Evolutionary conservation across 139 green algal species (phyloP), one percentile per base, ranked within the genome.

Genomic region (Edaphochlamys debaryana): DNA sequence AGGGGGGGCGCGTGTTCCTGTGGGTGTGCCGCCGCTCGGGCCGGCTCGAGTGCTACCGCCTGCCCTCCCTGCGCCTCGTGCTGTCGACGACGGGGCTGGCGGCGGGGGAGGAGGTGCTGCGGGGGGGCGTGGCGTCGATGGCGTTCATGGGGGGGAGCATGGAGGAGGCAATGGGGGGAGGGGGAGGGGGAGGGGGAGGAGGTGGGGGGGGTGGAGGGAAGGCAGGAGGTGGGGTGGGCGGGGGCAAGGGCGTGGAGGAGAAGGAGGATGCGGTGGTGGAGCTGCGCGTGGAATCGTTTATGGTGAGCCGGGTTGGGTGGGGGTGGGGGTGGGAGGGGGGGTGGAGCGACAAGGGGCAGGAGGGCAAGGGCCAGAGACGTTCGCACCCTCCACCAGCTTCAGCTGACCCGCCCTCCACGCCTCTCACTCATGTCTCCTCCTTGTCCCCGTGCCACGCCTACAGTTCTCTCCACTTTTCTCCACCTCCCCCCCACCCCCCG

Each of bases 61-160:
- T 96, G 79, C 93, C 93, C 2, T 42, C 15, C 45, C 91, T 94
- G 85, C 34, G 50, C 29, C 77, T 82, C 13, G 80, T 92, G 60
- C 93, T 90, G 63, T 36, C 45, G 23, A 85, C 66, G 62, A 63
- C 6, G 37, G 66, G 67, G 36, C 64, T 91, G 56, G 67, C 79
- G 32, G 82, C 86, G n/a, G 88, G 71, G 23, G 80, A 86, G 64
- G 58, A 68, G 73, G 56, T 76, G 68, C 64, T 85, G 68, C 45
- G 29, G 41, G 68, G 50, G 41, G 62, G 62, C 3, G 62, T 62
- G 1, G 32, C 42, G 13, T n/a, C 29, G 32, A 69, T 80, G 73
- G 56, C 56, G 37, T 37, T 58, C 73, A 80, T 80, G 56, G 50
- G 52, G 23, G 71, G 25, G 6, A 42, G 41, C n/a, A n/a, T n/a